Percentiles rank a stretch among this genome's conserved stretches.
Evolutionary conservation across 1,284 basidiomycete species (phyloP).

Genomic region (Veloporphyrellus conicus): DNA sequence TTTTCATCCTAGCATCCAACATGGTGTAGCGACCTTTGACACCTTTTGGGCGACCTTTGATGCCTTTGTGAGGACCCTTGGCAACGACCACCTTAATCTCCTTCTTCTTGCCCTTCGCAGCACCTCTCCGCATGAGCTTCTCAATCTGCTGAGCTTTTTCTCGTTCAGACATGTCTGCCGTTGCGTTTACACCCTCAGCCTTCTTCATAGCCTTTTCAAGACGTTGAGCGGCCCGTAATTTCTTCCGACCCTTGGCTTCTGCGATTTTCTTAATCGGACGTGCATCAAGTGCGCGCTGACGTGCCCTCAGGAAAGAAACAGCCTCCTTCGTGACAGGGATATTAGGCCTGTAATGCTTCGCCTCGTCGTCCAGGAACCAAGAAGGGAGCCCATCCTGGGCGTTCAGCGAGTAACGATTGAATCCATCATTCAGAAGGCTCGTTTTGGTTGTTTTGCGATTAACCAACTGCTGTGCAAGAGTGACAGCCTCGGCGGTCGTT

Average conservation of each 20-base stretch:
- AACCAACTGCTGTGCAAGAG: constrained; percentile 87
- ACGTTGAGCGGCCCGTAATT: constrained; percentile 80
- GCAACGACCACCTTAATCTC: constrained; percentile 91
- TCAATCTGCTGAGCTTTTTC: constrained; percentile 94
- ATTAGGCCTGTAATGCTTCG: constrained; percentile 90
- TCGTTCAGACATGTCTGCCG: constrained; percentile 85
- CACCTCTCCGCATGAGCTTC: constrained; percentile 83
- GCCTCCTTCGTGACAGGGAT: constrained; percentile 98
- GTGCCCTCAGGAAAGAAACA: constrained; percentile 78
- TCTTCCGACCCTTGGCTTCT: constrained; percentile 97
- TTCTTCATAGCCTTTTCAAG: constrained; percentile 94
- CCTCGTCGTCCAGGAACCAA: constrained; percentile 98
- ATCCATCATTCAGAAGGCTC: constrained; percentile 91
- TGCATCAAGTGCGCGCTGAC: constrained; percentile 91
- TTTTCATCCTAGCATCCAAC: constrained; percentile 85
- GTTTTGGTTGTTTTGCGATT: constrained; percentile 89
- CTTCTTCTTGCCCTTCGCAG: constrained; percentile 69
- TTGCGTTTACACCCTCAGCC: constrained; percentile 91
- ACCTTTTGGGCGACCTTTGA: constrained; percentile 93
- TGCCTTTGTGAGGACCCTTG: constrained; percentile 82
- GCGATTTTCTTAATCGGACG: constrained; percentile 99
- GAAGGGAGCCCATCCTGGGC: constrained; percentile 87
- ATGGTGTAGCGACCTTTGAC: constrained; percentile 92
- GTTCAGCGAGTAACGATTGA: constrained; percentile 89
- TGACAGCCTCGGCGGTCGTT: constrained; percentile 86